These are phyloP conservation scores for Candida nitratophila DNA, from an alignment of 805 yeast species.

Conservation along the genomic window DNA sequence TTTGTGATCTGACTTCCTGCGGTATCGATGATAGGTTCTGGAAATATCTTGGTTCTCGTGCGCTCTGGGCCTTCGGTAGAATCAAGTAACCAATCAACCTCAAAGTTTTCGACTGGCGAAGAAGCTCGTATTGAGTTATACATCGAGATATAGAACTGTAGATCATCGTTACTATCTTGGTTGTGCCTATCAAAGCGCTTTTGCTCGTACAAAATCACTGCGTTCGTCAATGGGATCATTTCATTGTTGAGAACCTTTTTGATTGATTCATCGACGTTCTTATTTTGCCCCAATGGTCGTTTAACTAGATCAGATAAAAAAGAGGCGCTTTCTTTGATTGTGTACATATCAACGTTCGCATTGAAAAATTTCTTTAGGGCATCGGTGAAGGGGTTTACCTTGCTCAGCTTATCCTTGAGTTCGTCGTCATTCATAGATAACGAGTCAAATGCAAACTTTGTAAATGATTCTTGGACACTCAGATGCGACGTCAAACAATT, in stretches of 20 bases:
- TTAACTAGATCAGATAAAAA: background rate
- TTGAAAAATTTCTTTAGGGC: background rate
- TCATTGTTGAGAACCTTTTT: conserved; percentile 15
- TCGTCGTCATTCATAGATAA: background rate
- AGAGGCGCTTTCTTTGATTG: background rate
- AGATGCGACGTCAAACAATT: background rate
- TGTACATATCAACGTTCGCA: background rate
- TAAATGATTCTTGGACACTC: background rate
- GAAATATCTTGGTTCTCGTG: conserved; percentile 54
- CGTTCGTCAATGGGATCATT: conserved; percentile 27
- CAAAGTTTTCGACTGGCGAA: conserved; percentile 12
- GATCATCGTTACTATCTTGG: conserved; percentile 63
- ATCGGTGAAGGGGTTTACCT: background rate
- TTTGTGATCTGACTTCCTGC: background rate
- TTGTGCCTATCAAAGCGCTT: conserved; percentile 43
- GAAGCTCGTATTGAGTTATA: conserved; percentile 42
- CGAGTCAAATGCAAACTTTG: background rate
- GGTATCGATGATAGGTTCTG: conserved; percentile 24
- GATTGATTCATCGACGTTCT: background rate
- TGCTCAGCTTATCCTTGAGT: background rate
- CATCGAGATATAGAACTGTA: conserved; percentile 36
- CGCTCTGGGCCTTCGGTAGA: conserved; percentile 64
- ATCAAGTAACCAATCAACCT: conserved; percentile 45
- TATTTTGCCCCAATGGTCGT: background rate
- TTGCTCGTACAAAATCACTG: conserved; percentile 37